Evolutionary conservation across 164 flowering plant genomes (phyloP).

Genomic region (Umbellularia californica): DNA sequence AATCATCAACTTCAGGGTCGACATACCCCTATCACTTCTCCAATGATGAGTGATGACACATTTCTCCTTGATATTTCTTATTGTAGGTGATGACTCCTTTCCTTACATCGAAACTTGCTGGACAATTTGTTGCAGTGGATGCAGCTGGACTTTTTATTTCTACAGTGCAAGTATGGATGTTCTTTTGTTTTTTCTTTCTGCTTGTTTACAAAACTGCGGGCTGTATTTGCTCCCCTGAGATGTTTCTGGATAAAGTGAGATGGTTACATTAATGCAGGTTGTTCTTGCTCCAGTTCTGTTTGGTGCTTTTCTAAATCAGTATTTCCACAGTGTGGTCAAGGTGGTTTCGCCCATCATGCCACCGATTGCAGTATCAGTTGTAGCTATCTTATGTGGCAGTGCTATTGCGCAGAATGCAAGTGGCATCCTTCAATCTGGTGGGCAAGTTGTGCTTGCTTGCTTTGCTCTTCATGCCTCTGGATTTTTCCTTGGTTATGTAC

Average conservation of each 20-base stretch:
- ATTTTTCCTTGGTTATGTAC: constrained; percentile 73
- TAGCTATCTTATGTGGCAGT: constrained; percentile 76
- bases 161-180: constrained; percentile 59
- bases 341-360: constrained; percentile 82
- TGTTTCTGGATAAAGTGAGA: neutral
- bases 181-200: neutral
- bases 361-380: constrained; percentile 71
- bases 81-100: constrained; percentile 85
- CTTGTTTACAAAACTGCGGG: constrained; percentile 31
- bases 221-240: constrained; percentile 62
- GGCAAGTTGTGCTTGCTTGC: constrained; percentile 63
- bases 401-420: constrained; percentile 83
- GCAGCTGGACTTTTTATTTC: constrained; percentile 68
- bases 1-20: no score
- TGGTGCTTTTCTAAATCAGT: constrained; percentile 82
- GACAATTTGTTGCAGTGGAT: constrained; percentile 88
- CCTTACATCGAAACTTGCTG: constrained; percentile 87
- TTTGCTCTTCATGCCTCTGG: constrained; percentile 74
- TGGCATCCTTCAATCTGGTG: constrained; percentile 69
- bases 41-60: no score
- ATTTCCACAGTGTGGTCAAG: constrained; percentile 59
- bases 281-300: constrained; percentile 82
- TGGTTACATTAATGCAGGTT: constrained; percentile 36
- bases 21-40: no score
- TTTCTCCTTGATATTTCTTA: neutral